These are phyloP conservation scores for Cladosporium sphaerospermum DNA, from an alignment of 2,329 filamentous ascomycete species.

Conservation along the genomic window DNA sequence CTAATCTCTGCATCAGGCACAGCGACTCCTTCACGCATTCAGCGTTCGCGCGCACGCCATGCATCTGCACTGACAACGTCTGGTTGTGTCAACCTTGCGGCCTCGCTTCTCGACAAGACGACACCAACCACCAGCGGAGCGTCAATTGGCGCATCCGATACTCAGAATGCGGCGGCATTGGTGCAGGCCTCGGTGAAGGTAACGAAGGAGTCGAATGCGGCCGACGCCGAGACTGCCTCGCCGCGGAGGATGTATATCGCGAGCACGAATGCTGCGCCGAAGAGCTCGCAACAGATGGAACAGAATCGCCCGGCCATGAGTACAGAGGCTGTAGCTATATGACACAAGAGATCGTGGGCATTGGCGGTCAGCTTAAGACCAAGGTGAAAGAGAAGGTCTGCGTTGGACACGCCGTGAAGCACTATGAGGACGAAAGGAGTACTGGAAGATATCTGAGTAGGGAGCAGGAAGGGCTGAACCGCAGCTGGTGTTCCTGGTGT, in stretches of 20 bases:
- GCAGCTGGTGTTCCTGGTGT: slow-evolving; percentile 94
- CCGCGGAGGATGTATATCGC: slow-evolving; percentile 68
- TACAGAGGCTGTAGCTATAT: slow-evolving; percentile 67
- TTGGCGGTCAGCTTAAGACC: slow-evolving; percentile 80
- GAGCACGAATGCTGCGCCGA: slow-evolving; percentile 83
- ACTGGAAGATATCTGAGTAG: slow-evolving; percentile 59
- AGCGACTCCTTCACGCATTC: slow-evolving; percentile 33
- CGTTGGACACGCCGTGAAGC: slow-evolving; percentile 77
- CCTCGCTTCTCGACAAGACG: slow-evolving; percentile 56
- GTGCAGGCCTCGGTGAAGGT: slow-evolving; percentile 81
- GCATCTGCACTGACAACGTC: slow-evolving; percentile 55
- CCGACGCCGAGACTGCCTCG: slow-evolving; percentile 69
- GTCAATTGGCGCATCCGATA: slow-evolving; percentile 91
- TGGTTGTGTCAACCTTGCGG: slow-evolving; percentile 88
- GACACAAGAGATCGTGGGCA: slow-evolving; percentile 83
- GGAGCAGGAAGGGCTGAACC: slow-evolving; percentile 61
- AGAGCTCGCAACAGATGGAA: slow-evolving; percentile 52
- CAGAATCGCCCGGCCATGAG: slow-evolving; percentile 26
- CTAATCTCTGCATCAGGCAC: background rate
- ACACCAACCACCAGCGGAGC: slow-evolving; percentile 57
- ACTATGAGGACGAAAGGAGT: slow-evolving; percentile 72
- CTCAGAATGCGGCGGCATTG: slow-evolving; percentile 69
- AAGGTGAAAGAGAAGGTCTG: slow-evolving; percentile 77
- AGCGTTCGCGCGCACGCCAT: slow-evolving; percentile 51
- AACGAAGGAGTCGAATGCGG: slow-evolving; percentile 85